Evolutionary conservation across 2,329 filamentous ascomycete species (phyloP), one percentile per base, ranked within the genome.

Genomic region (Penicillium sp.): DNA sequence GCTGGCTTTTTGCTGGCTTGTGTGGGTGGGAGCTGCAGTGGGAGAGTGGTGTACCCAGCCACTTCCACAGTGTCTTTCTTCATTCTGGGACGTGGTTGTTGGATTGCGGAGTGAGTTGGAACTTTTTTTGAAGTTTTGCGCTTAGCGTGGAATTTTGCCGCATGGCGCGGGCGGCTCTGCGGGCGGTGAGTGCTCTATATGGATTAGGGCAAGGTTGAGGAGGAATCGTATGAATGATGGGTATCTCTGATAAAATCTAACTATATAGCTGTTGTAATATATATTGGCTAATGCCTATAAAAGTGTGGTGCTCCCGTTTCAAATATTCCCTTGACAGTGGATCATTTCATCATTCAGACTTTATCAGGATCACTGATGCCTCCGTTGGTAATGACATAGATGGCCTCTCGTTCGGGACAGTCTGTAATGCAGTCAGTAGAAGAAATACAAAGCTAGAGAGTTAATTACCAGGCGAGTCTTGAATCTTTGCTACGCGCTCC

Each of bases 351-450:
- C 47, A 13, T 43, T 66, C 57, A 84, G 29, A 75, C 72, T 66
- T 84, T 84, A 57, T 86, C 83, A 1, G 82, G 79, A 63, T 87
- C 83, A 50, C 79, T 83, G 67, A 87, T 86, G 29, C 83, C 83
- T 28, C 83, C 84, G 53, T 79, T 83, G 25, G 82, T 86, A 58
- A 87, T 87, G 55, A 87, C 77, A 66, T 87, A 87, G 1, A 80
- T 86, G 24, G 84, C 83, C 67, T 87, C 83, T 42, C 77, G 77
- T 65, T 87, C 83, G 4, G 84, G 82, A 60, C 83, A 86, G 60
- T 86, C 83, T 82, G 53, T 53, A 10, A 60, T 57, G 35, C 40
- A 46, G 59, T 52, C 42, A 49, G 42, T n/a, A 25, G 40, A 25
- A 51, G 38, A 37, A 43, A 46, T 32, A 18, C n/a, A 28, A 5